Base-by-base conservation (phyloP, 768 basidiomycete species). In the Suillus cothurnatus region DNA sequence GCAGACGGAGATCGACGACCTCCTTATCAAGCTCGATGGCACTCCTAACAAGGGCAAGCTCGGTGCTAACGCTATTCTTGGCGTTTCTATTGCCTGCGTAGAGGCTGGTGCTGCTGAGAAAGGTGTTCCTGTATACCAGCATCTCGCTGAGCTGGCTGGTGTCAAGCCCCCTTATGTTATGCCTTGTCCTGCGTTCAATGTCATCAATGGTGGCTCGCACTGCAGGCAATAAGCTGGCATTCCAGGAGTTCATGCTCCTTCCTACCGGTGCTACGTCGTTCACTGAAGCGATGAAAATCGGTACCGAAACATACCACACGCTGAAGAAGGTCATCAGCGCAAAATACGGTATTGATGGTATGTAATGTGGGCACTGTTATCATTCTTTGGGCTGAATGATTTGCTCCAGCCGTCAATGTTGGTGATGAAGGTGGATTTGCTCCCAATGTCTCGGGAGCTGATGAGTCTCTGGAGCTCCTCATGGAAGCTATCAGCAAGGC, bases 371-470 rank as follows among this genome's bases (percentile, higher is more conserved):
- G 19, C 31, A 65, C 17, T 61, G n/a, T 8, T n/a, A 26, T 47
- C 41, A 7, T 65, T 14, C 32, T 55, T 62, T 66, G 34, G 61
- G 23, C n/a, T 58, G 9, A 34, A 15, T 43, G 71, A 49, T 68
- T 21, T 67, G 63, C 55, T 39, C 41, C 47, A 97, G 97, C 97
- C 71, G 94, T 95, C 78, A 99, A 99, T 76, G 97, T 99, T 72
- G 97, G 97, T 81, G 97, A 99, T 71, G 97, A 99, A 85, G 97
- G 97, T 82, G 97, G 97, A 65, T 99, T 99, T 74, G 97, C 97
- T 38, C 97, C 97, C 71, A 99, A 98, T 81, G 97, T 99, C 70
- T 89, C 89, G 66, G 94, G 95, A 72, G 95, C 97, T 65, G 97
- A 98, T 67, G 97, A 99, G 79, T 94, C 95, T 41, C 93, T 99